These are phyloP conservation scores for Osmanthus fragrans DNA, from an alignment of 257 asterid genomes.

Conservation along the genomic window DNA sequence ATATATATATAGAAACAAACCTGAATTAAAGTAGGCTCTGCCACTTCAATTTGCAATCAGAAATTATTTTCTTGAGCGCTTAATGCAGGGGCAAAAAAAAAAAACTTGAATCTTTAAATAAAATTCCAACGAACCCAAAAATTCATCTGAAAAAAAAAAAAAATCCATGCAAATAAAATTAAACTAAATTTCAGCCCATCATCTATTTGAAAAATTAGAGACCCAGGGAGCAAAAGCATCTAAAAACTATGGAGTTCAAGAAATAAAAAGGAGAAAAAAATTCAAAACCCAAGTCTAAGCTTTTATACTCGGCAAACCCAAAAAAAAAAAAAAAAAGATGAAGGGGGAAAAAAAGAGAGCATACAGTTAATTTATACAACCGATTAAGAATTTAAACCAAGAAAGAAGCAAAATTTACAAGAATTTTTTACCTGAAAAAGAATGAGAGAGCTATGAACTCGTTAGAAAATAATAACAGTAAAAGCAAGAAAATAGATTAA, in stretches of 20 bases:
- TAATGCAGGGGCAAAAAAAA: conserved; percentile 15
- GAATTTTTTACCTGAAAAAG: conserved; percentile 25
- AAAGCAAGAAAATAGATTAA: background rate
- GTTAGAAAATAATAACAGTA: conserved; percentile 1
- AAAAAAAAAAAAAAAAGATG: background rate
- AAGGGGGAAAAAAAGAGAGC: background rate
- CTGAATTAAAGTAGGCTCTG: conserved; percentile 19
- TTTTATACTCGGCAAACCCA: background rate
- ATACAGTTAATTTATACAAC: background rate
- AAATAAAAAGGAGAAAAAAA: background rate
- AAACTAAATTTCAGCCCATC: background rate
- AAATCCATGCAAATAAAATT: conserved; percentile 21
- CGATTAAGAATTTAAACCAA: conserved; percentile 1
- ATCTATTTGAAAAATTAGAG: background rate
- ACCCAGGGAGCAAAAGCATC: conserved; percentile 6
- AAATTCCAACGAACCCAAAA: conserved; percentile 21
- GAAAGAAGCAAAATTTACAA: background rate
- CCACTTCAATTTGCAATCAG: background rate
- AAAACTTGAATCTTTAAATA: conserved; percentile 12
- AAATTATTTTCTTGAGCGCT: conserved; percentile 19
- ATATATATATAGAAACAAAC: conserved; percentile 14
- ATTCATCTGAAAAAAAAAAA: conserved; percentile 28
- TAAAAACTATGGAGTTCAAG: conserved; percentile 6
- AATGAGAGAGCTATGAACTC: conserved; percentile 16
- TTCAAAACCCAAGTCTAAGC: conserved; percentile 11